Percentiles rank a stretch among this genome's conserved stretches.
phyloP scores from a whole-genome alignment of 768 basidiomycete genomes.

The Serendipita vermifera region DNA sequence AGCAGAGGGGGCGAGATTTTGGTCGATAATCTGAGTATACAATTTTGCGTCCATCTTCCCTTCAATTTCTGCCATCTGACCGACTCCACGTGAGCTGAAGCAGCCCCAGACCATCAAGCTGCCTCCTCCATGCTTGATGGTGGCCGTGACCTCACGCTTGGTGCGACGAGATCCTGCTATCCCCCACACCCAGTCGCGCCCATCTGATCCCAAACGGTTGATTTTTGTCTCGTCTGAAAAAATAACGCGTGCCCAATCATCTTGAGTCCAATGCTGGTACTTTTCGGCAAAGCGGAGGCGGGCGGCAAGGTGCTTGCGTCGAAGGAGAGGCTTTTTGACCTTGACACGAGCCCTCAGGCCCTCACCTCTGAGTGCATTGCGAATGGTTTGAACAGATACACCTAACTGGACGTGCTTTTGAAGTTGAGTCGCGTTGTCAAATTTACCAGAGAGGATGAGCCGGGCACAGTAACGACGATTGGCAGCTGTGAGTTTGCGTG shows the following conservation, averaged over 20 bases:
- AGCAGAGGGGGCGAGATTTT: not conserved
- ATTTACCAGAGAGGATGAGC: too few species aligned
- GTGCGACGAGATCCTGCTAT: constrained; percentile 20
- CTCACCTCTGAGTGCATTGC: not conserved
- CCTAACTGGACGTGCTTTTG: too few species aligned
- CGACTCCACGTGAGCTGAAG: constrained; percentile 22
- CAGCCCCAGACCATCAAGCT: constrained; percentile 28
- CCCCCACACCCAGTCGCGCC: constrained; percentile 24
- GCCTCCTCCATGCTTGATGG: constrained; percentile 27
- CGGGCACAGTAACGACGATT: too few species aligned
- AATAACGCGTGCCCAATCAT: constrained; percentile 22
- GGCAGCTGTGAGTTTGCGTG: too few species aligned
- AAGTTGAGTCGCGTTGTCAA: too few species aligned
- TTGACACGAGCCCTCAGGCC: constrained; percentile 11
- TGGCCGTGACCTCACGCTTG: constrained; percentile 19
- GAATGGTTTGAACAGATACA: constrained; percentile 13
- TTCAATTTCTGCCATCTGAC: constrained; percentile 22
- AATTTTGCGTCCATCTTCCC: constrained; percentile 22
- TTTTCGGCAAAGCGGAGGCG: constrained; percentile 19
- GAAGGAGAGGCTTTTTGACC: constrained; percentile 18
- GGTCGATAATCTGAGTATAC: constrained; percentile 23
- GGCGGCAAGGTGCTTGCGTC: constrained; percentile 15
- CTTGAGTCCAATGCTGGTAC: constrained; percentile 20
- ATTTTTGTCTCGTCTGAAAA: constrained; percentile 28
- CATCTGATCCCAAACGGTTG: constrained; percentile 25